Percentiles rank a stretch among this genome's conserved stretches.
phyloP scores from a whole-genome alignment of 345 rosid species.

The Ceriops decandra region DNA sequence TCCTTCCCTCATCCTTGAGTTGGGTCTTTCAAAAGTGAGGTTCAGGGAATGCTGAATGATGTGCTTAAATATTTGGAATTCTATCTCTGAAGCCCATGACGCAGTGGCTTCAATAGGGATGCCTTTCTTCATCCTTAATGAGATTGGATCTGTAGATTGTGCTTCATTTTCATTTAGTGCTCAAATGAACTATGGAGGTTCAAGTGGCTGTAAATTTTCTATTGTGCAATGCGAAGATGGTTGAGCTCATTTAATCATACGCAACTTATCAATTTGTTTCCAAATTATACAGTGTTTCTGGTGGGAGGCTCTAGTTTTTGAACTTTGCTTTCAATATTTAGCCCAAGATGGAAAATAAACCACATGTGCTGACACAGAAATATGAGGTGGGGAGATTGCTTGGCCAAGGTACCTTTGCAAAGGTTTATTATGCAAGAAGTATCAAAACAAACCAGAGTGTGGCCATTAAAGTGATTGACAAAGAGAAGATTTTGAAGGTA shows the following conservation, averaged over 20 bases:
- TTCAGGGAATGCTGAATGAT: slow-evolving; percentile 31
- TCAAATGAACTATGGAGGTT: neutral
- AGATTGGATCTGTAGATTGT: slow-evolving; percentile 10
- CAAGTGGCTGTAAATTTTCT: slow-evolving; percentile 2
- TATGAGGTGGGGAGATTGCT: slow-evolving; percentile 32
- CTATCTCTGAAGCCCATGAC: neutral
- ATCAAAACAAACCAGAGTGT: slow-evolving; percentile 25
- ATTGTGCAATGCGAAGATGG: slow-evolving; percentile 20
- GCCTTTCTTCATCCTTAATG: slow-evolving; percentile 9
- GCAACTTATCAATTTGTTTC: neutral
- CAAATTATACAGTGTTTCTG: neutral
- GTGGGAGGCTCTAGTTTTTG: neutral
- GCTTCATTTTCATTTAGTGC: neutral
- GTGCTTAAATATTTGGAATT: slow-evolving; percentile 18
- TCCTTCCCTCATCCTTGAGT: slow-evolving; percentile 2
- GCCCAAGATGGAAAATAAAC: slow-evolving; percentile 23
- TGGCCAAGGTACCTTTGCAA: slow-evolving; percentile 36
- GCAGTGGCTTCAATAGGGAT: slow-evolving; percentile 1
- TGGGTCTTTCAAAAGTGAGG: neutral
- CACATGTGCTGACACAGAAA: slow-evolving; percentile 21
- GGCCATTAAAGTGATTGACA: slow-evolving; percentile 25
- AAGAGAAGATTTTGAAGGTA: slow-evolving; percentile 24
- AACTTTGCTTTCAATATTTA: neutral
- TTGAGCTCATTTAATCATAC: slow-evolving; percentile 7
- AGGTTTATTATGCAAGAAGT: slow-evolving; percentile 30